phyloP scores from a whole-genome alignment of 805 yeast genomes.

The Candida maesae region DNA sequence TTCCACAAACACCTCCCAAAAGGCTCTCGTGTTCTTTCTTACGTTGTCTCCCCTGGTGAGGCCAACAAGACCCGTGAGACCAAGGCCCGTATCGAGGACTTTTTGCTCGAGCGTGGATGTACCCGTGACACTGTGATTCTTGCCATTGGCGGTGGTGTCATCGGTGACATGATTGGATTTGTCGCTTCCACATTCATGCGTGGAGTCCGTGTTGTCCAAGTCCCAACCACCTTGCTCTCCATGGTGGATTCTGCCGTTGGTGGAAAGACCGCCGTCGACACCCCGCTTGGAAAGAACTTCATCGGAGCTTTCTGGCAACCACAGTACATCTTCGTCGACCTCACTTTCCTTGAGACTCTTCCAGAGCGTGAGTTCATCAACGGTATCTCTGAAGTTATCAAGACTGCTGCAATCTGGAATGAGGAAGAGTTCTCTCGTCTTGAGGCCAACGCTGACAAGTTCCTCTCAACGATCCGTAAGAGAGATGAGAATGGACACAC shows the following conservation, averaged over 20 bases:
- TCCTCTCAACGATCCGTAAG: slow-evolving; percentile 61
- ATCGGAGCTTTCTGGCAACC: slow-evolving; percentile 99
- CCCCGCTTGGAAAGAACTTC: slow-evolving; percentile 92
- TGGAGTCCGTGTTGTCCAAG: slow-evolving; percentile 89
- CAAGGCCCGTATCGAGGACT: slow-evolving; percentile 92
- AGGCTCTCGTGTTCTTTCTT: slow-evolving; percentile 63
- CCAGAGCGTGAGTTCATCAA: slow-evolving; percentile 94
- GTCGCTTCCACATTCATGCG: slow-evolving; percentile 99
- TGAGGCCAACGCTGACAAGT: slow-evolving; percentile 68
- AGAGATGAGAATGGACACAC: slow-evolving; percentile 46
- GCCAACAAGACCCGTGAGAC: slow-evolving; percentile 82
- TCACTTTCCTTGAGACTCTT: slow-evolving; percentile 78
- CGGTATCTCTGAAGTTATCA: slow-evolving; percentile 97
- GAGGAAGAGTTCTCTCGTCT: slow-evolving; percentile 81
- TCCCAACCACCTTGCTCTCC: slow-evolving; percentile 89
- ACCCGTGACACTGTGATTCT: slow-evolving; percentile 93
- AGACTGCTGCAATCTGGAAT: slow-evolving; percentile 98
- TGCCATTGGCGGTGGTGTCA: slow-evolving; percentile 98
- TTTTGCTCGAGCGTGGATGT: slow-evolving; percentile 74
- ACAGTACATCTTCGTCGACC: slow-evolving; percentile 78
- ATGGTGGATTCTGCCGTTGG: slow-evolving; percentile 99
- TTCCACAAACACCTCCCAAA: slow-evolving; percentile 45
- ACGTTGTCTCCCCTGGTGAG: slow-evolving; percentile 88
- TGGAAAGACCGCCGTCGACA: slow-evolving; percentile 97
- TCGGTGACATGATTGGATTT: slow-evolving; percentile 98